phyloP scores from a whole-genome alignment of 2,329 filamentous ascomycete genomes.

The Ciborinia camelliae region DNA sequence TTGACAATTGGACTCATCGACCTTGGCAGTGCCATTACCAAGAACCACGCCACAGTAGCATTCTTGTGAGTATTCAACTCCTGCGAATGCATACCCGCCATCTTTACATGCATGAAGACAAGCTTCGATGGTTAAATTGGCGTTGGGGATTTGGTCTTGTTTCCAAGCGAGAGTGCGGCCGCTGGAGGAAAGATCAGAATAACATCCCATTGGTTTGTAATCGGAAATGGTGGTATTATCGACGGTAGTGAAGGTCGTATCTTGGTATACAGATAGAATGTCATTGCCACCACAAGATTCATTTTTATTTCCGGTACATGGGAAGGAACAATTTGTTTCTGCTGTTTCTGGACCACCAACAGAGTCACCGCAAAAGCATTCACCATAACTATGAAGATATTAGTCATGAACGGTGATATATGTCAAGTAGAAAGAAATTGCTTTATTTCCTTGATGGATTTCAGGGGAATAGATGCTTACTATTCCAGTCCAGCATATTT shows the following conservation, averaged over 20 bases:
- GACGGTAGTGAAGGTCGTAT: constrained; percentile 37
- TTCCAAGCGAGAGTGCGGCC: constrained; percentile 35
- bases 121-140: constrained; percentile 37
- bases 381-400: constrained; percentile 24
- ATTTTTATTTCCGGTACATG: constrained; percentile 30
- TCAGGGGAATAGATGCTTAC: constrained; percentile 17
- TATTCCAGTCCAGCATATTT: constrained; percentile 39
- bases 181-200: constrained; percentile 38
- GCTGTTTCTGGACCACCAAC: constrained; percentile 33
- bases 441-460: background rate
- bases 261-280: constrained; percentile 37
- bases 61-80: constrained; percentile 40
- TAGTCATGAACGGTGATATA: background rate
- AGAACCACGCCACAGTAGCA: constrained; percentile 44
- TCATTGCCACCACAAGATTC: constrained; percentile 33
- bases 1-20: constrained; percentile 28
- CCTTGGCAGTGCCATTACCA: constrained; percentile 31
- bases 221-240: constrained; percentile 33
- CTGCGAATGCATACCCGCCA: constrained; percentile 41
- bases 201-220: constrained; percentile 41
- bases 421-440: background rate
- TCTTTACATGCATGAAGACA: constrained; percentile 41
- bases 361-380: constrained; percentile 39
- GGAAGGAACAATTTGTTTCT: constrained; percentile 30
- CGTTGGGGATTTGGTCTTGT: constrained; percentile 35